phyloP scores from a whole-genome alignment of 345 rosid species.

The Gossypium longicalyx region DNA sequence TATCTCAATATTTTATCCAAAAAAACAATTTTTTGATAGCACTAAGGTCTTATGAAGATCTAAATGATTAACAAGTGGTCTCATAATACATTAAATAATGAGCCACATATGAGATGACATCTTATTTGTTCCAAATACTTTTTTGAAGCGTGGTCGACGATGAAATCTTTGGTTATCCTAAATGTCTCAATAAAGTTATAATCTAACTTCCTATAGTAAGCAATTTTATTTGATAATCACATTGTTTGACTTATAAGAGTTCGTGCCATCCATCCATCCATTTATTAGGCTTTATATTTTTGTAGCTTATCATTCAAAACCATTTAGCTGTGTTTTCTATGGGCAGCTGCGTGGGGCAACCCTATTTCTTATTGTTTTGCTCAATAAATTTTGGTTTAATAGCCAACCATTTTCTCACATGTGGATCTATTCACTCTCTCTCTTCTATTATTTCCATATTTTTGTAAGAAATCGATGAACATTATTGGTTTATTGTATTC shows the following conservation, averaged over 20 bases:
- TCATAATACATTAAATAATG: too few relatives aligned
- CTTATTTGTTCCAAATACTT: not conserved
- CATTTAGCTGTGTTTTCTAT: not conserved
- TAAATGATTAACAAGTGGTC: too few relatives aligned
- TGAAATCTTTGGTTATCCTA: constrained; percentile 8
- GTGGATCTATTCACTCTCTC: not conserved
- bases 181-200: not conserved
- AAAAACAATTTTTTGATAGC: too few relatives aligned
- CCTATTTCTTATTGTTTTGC: not conserved
- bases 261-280: constrained; percentile 18
- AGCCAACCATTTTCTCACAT: not conserved
- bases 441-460: constrained; percentile 4
- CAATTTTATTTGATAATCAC: constrained; percentile 11
- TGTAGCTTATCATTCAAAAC: not conserved
- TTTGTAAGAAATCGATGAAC: not conserved
- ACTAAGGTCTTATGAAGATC: too few relatives aligned
- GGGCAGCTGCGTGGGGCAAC: constrained; percentile 10
- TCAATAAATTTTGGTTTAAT: not conserved
- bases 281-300: not conserved
- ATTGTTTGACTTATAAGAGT: constrained; percentile 9
- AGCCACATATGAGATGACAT: not conserved
- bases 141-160: not conserved
- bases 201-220: not conserved
- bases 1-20: too few relatives aligned
- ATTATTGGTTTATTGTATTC: not conserved